These are phyloP conservation scores for Pilaira anomala DNA, from an alignment of 192 early-diverging fungal species.

Conservation along the genomic window DNA sequence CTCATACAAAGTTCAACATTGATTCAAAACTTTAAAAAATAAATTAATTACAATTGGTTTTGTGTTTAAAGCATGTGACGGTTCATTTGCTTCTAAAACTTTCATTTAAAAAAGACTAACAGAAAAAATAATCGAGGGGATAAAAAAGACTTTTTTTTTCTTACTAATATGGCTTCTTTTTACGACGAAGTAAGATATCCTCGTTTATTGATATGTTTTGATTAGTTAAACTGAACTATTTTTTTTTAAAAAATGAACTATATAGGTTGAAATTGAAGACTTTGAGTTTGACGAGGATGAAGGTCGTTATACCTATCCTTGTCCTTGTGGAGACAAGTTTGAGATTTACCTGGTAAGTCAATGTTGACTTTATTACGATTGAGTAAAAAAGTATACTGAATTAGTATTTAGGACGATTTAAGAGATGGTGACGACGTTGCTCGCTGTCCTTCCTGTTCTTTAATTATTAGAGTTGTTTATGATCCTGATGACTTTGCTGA, in stretches of 20 bases:
- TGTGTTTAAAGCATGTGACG: no score
- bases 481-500: conserved; percentile 69
- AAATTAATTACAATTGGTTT: no score
- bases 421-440: conserved; percentile 84
- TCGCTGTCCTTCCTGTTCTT: conserved; percentile 88
- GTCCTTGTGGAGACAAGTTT: conserved; percentile 96
- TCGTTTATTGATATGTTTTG: neutral
- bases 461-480: conserved; percentile 88
- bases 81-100: no score
- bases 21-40: conserved; percentile 16
- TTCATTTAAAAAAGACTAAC: no score
- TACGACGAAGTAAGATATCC: conserved; percentile 47
- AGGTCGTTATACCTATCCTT: conserved; percentile 85
- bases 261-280: conserved; percentile 63
- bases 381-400: neutral
- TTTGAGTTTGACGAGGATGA: conserved; percentile 89
- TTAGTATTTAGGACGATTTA: conserved; percentile 75
- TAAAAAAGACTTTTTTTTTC: no score
- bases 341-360: conserved; percentile 70
- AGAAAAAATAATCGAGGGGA: no score
- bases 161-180: conserved; percentile 40
- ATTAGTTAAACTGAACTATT: neutral
- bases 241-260: neutral
- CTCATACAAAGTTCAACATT: conserved; percentile 31
- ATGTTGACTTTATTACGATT: neutral